These are phyloP conservation scores for Pestalotiopsis sp. DNA, from an alignment of 2,329 filamentous ascomycete genomes.

Conservation along the genomic window DNA sequence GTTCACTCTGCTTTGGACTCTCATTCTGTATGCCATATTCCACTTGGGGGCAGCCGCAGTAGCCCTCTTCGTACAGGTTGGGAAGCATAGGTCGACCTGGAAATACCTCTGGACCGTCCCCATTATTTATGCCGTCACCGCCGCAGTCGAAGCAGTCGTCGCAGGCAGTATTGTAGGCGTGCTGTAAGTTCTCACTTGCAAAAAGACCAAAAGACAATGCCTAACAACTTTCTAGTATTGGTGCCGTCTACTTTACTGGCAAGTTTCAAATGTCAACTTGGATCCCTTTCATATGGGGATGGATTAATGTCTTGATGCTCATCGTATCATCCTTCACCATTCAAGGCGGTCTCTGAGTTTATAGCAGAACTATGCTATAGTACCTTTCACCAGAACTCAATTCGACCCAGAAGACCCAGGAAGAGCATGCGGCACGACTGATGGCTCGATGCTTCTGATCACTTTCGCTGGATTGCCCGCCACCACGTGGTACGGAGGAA, in stretches of 20 bases:
- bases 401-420: neutral
- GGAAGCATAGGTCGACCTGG: conserved; percentile 56
- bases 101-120: conserved; percentile 73
- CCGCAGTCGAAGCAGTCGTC: conserved; percentile 75
- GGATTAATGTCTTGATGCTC: conserved; percentile 80
- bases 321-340: conserved; percentile 92
- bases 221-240: conserved; percentile 56
- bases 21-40: conserved; percentile 76
- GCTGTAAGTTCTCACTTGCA: conserved; percentile 55
- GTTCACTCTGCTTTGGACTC: conserved; percentile 85
- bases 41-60: conserved; percentile 74
- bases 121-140: conserved; percentile 70
- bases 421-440: neutral
- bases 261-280: conserved; percentile 92
- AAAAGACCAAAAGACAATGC: neutral
- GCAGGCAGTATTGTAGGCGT: conserved; percentile 81
- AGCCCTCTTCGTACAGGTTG: conserved; percentile 72
- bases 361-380: too few species aligned
- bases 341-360: conserved; percentile 74
- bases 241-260: conserved; percentile 78
- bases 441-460: conserved; percentile 35
- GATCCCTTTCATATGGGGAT: conserved; percentile 88
- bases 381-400: neutral
- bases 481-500: conserved; percentile 64
- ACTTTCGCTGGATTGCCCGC: conserved; percentile 70